Percentiles rank a stretch among this genome's conserved stretches.
phyloP scores from a whole-genome alignment of 2,329 filamentous ascomycete genomes.

The Fusarium sp. region DNA sequence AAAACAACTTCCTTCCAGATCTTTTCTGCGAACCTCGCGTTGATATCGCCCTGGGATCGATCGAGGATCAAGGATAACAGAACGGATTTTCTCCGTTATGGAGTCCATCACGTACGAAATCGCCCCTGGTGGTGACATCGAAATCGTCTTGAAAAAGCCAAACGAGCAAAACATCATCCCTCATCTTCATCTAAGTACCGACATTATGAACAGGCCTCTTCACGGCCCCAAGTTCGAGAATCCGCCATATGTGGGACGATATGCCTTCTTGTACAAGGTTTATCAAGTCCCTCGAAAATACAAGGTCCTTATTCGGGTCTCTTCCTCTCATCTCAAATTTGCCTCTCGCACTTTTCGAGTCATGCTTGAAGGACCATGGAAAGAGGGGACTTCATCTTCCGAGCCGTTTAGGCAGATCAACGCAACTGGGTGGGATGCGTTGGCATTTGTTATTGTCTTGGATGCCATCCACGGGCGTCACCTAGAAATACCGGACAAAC shows the following conservation, averaged over 20 bases:
- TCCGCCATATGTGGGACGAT: neutral
- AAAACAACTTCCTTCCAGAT: too few relatives aligned
- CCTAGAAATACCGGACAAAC: rapidly evolving
- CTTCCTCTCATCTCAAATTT: neutral
- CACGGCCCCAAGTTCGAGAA: neutral
- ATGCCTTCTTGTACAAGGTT: neutral
- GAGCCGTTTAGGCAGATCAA: neutral
- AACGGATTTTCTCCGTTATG: neutral
- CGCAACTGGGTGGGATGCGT: neutral
- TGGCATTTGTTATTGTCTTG: neutral
- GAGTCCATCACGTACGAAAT: neutral
- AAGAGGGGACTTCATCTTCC: neutral
- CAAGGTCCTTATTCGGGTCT: neutral
- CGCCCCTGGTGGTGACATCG: neutral
- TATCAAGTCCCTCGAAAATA: neutral
- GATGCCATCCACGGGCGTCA: slow-evolving; percentile 1
- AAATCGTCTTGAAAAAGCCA: neutral
- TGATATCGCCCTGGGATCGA: too few relatives aligned
- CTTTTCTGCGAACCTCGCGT: too few relatives aligned
- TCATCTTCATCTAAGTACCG: neutral
- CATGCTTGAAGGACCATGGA: slow-evolving; percentile 4
- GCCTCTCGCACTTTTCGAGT: neutral
- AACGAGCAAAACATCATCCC: neutral
- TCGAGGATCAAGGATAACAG: too few relatives aligned
- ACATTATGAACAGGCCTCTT: too few relatives aligned